These are phyloP conservation scores for Aspergillus piperis DNA, from an alignment of 2,329 filamentous ascomycete species.

Conservation along the genomic window DNA sequence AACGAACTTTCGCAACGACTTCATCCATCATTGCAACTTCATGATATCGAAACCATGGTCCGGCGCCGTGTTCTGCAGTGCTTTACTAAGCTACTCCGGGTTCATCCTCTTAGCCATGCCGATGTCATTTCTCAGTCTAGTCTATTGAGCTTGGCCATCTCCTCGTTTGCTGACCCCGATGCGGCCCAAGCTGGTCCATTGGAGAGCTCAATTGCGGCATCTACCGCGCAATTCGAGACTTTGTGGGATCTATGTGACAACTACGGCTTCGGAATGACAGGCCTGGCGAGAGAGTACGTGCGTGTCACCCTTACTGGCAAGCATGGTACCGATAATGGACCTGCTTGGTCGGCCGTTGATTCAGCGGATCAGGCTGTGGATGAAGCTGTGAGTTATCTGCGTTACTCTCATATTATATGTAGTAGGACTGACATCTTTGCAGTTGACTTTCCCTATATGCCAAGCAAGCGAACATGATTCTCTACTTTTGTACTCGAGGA, in stretches of 20 bases:
- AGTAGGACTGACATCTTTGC: conserved; percentile 16
- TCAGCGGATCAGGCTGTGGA: conserved; percentile 43
- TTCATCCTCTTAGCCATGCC: conserved; percentile 79
- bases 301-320: conserved; percentile 71
- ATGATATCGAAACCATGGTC: conserved; percentile 91
- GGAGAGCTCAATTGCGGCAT: conserved; percentile 87
- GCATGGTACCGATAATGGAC: conserved; percentile 60
- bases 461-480: conserved; percentile 88
- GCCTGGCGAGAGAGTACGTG: conserved; percentile 76
- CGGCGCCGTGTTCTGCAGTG: conserved; percentile 90
- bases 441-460: conserved; percentile 66
- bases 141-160: conserved; percentile 82
- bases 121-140: conserved; percentile 91
- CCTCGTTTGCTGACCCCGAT: conserved; percentile 90
- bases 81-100: conserved; percentile 85
- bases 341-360: conserved; percentile 42
- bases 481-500: conserved; percentile 68
- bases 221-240: conserved; percentile 85
- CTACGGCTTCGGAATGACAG: conserved; percentile 88
- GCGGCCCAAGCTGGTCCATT: conserved; percentile 69
- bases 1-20: conserved; percentile 85
- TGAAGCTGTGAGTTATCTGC: conserved; percentile 39
- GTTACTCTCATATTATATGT: neutral
- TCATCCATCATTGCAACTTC: conserved; percentile 80
- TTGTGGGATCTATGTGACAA: conserved; percentile 97